These are phyloP conservation scores for Venturia nashicola DNA, from an alignment of 2,329 filamentous ascomycete species.

Conservation along the genomic window DNA sequence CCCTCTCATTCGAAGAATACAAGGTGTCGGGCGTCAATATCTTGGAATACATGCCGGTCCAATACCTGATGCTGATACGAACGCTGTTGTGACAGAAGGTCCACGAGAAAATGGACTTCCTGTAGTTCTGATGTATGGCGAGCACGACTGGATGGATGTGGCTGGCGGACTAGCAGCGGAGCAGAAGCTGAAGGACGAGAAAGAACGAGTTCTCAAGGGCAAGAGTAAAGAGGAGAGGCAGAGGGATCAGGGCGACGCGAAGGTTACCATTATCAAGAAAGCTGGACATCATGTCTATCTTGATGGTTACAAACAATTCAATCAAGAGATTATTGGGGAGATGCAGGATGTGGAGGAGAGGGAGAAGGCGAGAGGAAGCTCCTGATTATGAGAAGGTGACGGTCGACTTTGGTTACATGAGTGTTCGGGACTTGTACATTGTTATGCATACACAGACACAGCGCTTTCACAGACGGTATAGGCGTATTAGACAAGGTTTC, in stretches of 20 bases:
- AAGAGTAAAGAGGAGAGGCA: conserved; percentile 52
- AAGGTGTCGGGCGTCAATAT: conserved; percentile 69
- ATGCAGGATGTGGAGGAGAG: conserved; percentile 48
- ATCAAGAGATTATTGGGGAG: conserved; percentile 50
- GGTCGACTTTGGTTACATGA: neutral
- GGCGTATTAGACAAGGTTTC: neutral
- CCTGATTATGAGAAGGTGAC: neutral
- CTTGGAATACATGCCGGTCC: conserved; percentile 20
- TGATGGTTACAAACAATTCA: conserved; percentile 59
- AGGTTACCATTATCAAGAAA: conserved; percentile 64
- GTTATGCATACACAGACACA: neutral
- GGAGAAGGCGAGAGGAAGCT: conserved; percentile 13
- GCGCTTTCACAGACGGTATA: neutral
- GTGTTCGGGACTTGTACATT: neutral
- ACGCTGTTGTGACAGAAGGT: conserved; percentile 16
- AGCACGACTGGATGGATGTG: conserved; percentile 98
- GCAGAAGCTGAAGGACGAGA: conserved; percentile 63
- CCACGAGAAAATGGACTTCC: conserved; percentile 57
- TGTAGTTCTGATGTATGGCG: conserved; percentile 88
- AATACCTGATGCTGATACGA: conserved; percentile 10
- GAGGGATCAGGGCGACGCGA: conserved; percentile 62
- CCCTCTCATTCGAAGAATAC: conserved; percentile 77
- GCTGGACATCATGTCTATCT: conserved; percentile 64
- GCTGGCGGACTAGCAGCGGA: conserved; percentile 70
- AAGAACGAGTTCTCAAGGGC: conserved; percentile 42